These are phyloP conservation scores for Mycena albidolilacea DNA, from an alignment of 768 basidiomycete species.

Conservation along the genomic window DNA sequence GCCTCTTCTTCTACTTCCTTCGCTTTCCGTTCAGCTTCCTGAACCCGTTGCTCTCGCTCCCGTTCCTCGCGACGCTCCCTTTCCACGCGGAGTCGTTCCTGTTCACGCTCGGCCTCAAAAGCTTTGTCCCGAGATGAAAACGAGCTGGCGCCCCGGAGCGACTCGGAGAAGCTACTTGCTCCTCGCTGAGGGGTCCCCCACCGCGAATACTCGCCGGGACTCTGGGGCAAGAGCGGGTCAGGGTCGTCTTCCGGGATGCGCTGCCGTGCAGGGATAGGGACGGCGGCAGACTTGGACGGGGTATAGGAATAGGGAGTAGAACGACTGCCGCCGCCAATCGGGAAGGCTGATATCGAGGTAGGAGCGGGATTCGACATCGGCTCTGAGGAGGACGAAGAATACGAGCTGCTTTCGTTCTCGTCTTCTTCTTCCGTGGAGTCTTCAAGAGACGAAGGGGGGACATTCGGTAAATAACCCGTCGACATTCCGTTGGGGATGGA, in stretches of 20 bases:
- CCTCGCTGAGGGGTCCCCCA: constrained; percentile 10
- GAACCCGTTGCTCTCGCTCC: constrained; percentile 1
- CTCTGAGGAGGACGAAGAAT: background rate
- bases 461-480: constrained; percentile 2
- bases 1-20: constrained; percentile 23
- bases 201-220: constrained; percentile 31
- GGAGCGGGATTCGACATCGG: background rate
- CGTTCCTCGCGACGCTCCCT: background rate
- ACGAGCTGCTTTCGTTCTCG: background rate
- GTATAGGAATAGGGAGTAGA: background rate
- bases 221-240: constrained; percentile 3
- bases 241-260: constrained; percentile 7
- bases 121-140: constrained; percentile 21
- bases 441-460: constrained; percentile 7
- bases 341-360: background rate
- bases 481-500: constrained; percentile 16
- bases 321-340: background rate
- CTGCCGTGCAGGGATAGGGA: constrained; percentile 24
- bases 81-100: background rate
- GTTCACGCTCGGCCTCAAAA: constrained; percentile 9
- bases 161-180: constrained; percentile 1
- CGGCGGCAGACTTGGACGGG: background rate
- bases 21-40: constrained; percentile 21
- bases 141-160: constrained; percentile 15
- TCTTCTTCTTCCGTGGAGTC: constrained; percentile 8